A percentile compares a stretch with the other conserved stretches of the same genome.
Conservation (phyloP, 306 rosid species). For the Dalbergia oliveri region DNA sequence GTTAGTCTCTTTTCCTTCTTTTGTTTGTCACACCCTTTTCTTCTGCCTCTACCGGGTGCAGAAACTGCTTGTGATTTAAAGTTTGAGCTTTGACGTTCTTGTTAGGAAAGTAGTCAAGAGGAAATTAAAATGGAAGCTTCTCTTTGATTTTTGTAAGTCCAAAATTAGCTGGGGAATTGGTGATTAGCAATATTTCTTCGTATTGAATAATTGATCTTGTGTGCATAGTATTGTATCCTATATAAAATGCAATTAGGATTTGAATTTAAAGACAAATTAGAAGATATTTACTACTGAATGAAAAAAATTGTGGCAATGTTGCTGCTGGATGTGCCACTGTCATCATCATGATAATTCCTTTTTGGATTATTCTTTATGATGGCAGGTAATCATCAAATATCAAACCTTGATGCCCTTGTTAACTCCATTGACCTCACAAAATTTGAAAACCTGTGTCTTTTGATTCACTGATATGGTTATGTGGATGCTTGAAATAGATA, state of each 20-base stretch:
- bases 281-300: background rate
- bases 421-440: background rate
- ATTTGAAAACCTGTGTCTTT: background rate
- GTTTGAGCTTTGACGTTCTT: background rate
- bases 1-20: conserved; percentile 44
- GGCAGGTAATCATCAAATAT: background rate
- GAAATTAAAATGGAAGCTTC: background rate
- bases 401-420: conserved; percentile 1
- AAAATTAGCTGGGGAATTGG: conserved; percentile 30
- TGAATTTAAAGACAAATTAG: background rate
- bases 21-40: background rate
- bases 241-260: background rate
- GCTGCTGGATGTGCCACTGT: background rate
- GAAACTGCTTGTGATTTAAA: background rate
- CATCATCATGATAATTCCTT: background rate
- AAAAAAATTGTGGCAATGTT: background rate
- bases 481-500: background rate
- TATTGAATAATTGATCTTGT: background rate
- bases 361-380: background rate
- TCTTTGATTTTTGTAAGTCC: background rate
- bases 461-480: background rate
- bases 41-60: conserved; percentile 19
- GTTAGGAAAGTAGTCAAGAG: background rate
- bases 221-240: background rate
- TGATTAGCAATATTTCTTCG: conserved; percentile 7